phyloP scores from a whole-genome alignment of 2,329 filamentous ascomycete genomes.

The Clonostachys solani region DNA sequence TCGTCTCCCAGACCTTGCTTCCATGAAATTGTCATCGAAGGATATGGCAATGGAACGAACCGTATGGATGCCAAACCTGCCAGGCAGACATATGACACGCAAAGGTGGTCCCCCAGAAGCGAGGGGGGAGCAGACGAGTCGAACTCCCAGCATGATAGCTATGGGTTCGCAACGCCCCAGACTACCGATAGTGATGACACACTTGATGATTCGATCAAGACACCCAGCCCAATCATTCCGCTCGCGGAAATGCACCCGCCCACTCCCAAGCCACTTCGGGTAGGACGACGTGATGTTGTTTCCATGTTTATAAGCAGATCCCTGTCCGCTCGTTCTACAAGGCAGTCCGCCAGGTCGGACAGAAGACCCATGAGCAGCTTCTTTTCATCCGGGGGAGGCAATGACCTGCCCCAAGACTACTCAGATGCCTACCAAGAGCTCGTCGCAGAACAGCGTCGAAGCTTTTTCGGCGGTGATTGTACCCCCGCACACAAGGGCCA shows the following conservation, averaged over 20 bases:
- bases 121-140: background rate
- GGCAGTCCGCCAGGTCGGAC: slow-evolving; percentile 11
- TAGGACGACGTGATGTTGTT: slow-evolving; percentile 18
- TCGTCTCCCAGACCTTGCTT: slow-evolving; percentile 19
- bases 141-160: slow-evolving; percentile 1
- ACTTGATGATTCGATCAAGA: slow-evolving; percentile 13
- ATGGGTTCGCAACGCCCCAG: slow-evolving; percentile 11
- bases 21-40: slow-evolving; percentile 48
- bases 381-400: background rate
- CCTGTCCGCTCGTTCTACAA: background rate
- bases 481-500: background rate
- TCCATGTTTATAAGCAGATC: slow-evolving; percentile 11
- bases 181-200: slow-evolving; percentile 19
- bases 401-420: background rate
- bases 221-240: slow-evolving; percentile 12
- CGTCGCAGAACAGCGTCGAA: background rate
- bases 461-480: background rate
- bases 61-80: slow-evolving; percentile 10
- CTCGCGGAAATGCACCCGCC: slow-evolving; percentile 1
- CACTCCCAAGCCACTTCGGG: slow-evolving; percentile 7
- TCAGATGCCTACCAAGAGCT: background rate
- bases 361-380: background rate
- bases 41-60: slow-evolving; percentile 50
- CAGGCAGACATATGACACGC: slow-evolving; percentile 2
- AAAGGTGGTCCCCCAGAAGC: background rate